Evolutionary conservation across 2,329 filamentous ascomycete species (phyloP).

Genomic region (Calonectria montana): DNA sequence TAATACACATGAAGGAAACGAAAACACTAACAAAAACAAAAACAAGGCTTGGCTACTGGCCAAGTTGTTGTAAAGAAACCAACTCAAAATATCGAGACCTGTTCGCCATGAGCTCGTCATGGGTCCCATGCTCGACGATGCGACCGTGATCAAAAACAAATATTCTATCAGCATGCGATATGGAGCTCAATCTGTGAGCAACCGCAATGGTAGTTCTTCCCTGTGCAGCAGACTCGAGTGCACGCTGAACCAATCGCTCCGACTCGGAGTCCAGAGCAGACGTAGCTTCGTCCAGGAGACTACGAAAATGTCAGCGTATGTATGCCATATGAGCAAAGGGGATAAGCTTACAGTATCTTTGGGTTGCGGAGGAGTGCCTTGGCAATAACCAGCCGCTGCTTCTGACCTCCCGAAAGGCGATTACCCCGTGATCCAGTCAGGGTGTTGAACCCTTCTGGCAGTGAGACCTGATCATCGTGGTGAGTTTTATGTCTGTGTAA

Average conservation of each 20-base stretch:
- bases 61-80: conserved; percentile 6
- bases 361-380: conserved; percentile 12
- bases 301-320: not conserved
- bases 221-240: conserved; percentile 5
- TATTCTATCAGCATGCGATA: conserved; percentile 6
- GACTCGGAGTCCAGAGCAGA: conserved; percentile 9
- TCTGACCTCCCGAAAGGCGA: conserved; percentile 10
- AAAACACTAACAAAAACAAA: not conserved
- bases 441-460: conserved; percentile 9
- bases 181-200: conserved; percentile 5
- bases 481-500: not conserved
- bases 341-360: not conserved
- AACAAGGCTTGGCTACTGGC: not conserved
- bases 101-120: conserved; percentile 6
- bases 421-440: conserved; percentile 3
- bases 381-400: conserved; percentile 13
- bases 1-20: not conserved
- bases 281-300: conserved; percentile 9
- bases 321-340: not conserved
- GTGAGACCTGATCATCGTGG: not conserved
- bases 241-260: conserved; percentile 1
- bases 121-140: not conserved
- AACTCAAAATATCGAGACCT: not conserved
- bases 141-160: conserved; percentile 10
- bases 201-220: conserved; percentile 15